Base-by-base conservation (phyloP, 495 filamentous ascomycete genomes). In the Aspergillus leporis region DNA sequence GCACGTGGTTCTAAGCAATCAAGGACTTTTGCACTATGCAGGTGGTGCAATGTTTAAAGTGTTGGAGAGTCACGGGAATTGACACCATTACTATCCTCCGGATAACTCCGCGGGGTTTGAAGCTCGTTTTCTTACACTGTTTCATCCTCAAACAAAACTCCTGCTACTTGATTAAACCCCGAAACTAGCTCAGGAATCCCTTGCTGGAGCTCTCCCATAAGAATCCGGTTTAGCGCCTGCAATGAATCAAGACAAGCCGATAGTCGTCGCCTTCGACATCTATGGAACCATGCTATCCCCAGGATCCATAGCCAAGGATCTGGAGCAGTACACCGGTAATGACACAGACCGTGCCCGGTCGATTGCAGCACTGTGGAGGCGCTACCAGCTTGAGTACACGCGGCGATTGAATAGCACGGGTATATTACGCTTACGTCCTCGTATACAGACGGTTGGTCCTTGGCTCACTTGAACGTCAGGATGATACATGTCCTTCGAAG, bases 351-450 rank as follows among this genome's bases (percentile, higher is more conserved):
- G 28, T 14, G 83, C 84, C 13, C 62, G 73, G 8, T 63, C 69
- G 7, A 77, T 93, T 14, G 82, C 87, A 8, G 68, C 80, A 22
- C 66, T 80, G 62, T 87, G 82, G 83, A 68, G 82, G 46, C 80
- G 75, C 23, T 84, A 83, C 66, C 89, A 92, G 68, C 78, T 96
- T 19, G 90, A 92, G 71, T 94, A 93, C 62, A 90, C 90, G 36
- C 94, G 89, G 90, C 73, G 90, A 47, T 69, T 90, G 60, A 93
- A 88, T 64, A 89, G 85, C 82, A 93, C 93, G 89, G 76, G 90
- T 89, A 72, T 45, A 70, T 66, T 12, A 4, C 13, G 40, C 21
- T 16, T 19, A 19, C 28, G 22, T 41, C 36, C 16, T 13, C 7
- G 40, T 38, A 53, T 31, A 3, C 19, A 25, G 25, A 32, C 61